Conservation (phyloP, 2,329 filamentous ascomycete species). For the Aspergillus fructus region DNA sequence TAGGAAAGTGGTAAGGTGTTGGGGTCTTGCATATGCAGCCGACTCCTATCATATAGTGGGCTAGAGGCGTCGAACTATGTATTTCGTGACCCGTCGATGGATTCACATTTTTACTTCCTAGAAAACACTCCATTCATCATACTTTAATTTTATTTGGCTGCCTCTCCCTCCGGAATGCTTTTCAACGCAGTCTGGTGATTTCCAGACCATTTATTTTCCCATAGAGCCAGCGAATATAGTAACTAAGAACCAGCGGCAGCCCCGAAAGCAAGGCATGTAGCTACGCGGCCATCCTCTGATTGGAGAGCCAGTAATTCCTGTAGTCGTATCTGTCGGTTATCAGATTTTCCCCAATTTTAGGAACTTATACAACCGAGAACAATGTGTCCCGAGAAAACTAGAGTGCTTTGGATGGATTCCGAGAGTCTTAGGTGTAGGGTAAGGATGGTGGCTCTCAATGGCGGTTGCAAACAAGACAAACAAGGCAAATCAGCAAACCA, state of each 20-base stretch:
- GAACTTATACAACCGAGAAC: too few species aligned
- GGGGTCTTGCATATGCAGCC: constrained; percentile 18
- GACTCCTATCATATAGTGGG: not conserved
- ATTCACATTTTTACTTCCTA: not conserved
- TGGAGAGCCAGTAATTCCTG: too few species aligned
- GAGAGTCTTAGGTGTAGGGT: not conserved
- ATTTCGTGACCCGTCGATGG: constrained; percentile 1
- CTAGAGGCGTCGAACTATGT: not conserved
- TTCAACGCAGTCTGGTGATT: too few species aligned
- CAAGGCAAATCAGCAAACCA: constrained; percentile 3
- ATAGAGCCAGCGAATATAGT: too few species aligned
- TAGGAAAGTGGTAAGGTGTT: not conserved
- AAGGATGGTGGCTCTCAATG: not conserved
- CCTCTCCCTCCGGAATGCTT: not conserved
- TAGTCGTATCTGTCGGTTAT: too few species aligned
- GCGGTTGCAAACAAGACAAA: constrained; percentile 34
- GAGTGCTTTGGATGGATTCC: too few species aligned
- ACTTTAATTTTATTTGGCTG: not conserved
- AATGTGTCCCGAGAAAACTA: too few species aligned
- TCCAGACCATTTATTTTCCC: too few species aligned
- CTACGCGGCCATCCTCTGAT: too few species aligned
- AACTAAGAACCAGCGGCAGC: too few species aligned
- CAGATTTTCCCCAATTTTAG: too few species aligned
- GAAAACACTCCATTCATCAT: not conserved
- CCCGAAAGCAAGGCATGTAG: too few species aligned